Percentiles rank a stretch among this genome's conserved stretches.
Conservation (phyloP, 768 basidiomycete species). For the Paxillus rubicundulus region DNA sequence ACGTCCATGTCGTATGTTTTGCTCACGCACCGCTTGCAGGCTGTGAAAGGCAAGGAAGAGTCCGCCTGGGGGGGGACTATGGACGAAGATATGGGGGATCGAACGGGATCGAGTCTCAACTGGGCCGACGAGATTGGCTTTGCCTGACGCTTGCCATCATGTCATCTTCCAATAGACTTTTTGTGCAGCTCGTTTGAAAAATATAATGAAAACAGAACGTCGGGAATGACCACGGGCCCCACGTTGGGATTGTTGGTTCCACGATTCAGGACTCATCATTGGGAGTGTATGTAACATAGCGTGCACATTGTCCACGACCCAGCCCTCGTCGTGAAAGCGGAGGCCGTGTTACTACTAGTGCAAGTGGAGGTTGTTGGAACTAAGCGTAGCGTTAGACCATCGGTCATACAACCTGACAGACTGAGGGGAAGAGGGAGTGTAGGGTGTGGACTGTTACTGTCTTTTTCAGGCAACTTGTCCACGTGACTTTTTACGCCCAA, state of each 20-base stretch:
- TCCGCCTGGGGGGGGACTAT: constrained; percentile 19
- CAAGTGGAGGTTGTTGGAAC: not conserved
- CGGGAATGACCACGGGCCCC: no score
- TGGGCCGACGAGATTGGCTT: constrained; percentile 31
- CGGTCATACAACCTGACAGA: no score
- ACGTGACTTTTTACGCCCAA: no score
- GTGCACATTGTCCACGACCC: no score
- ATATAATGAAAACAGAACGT: no score
- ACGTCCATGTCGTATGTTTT: not conserved
- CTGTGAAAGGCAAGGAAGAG: constrained; percentile 31
- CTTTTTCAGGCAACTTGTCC: no score
- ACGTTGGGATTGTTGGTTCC: not conserved
- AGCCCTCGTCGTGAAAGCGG: not conserved
- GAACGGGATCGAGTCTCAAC: constrained; percentile 13
- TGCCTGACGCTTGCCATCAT: not conserved
- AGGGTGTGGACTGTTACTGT: no score
- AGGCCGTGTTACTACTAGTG: not conserved
- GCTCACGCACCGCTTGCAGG: constrained; percentile 14
- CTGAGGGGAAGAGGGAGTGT: no score
- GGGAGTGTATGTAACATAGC: no score
- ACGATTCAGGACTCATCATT: no score
- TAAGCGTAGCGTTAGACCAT: no score
- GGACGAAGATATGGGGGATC: constrained; percentile 30
- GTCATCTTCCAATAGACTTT: not conserved
- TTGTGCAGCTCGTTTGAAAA: not conserved